phyloP scores from a whole-genome alignment of 2,329 filamentous ascomycete species.

The Sporothrix schenckii region DNA sequence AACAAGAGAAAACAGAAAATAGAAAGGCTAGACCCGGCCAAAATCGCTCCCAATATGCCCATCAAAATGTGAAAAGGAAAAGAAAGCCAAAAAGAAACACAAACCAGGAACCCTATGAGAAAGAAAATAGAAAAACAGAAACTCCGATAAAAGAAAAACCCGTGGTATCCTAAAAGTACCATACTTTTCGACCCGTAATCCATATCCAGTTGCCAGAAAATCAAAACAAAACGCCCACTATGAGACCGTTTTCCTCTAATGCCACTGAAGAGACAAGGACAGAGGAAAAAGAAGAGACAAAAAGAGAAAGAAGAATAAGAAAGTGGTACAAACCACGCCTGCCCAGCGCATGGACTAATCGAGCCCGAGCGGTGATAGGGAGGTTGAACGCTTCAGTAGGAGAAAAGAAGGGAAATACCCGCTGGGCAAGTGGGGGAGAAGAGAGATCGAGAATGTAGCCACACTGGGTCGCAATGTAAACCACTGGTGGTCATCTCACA shows the following conservation, averaged over 20 bases:
- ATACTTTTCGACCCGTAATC: slow-evolving; percentile 27
- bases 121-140: background rate
- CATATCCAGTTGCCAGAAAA: slow-evolving; percentile 14
- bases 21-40: slow-evolving; percentile 12
- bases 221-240: slow-evolving; percentile 26
- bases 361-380: background rate
- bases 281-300: background rate
- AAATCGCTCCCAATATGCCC: slow-evolving; percentile 20
- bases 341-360: background rate
- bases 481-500: background rate
- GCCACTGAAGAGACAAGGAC: slow-evolving; percentile 2
- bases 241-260: slow-evolving; percentile 26
- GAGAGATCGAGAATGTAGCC: background rate
- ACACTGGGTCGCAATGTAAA: background rate
- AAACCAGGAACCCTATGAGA: background rate
- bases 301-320: slow-evolving; percentile 5
- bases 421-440: slow-evolving; percentile 9
- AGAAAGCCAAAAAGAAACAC: background rate
- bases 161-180: slow-evolving; percentile 18
- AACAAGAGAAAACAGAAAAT: background rate
- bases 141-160: slow-evolving; percentile 22
- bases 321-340: slow-evolving; percentile 7
- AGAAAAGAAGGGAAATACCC: slow-evolving; percentile 12
- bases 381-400: background rate
- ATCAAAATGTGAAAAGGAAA: slow-evolving; percentile 19